These are phyloP conservation scores for Stephania japonica DNA, from an alignment of 164 flowering plant genomes.

Conservation along the genomic window DNA sequence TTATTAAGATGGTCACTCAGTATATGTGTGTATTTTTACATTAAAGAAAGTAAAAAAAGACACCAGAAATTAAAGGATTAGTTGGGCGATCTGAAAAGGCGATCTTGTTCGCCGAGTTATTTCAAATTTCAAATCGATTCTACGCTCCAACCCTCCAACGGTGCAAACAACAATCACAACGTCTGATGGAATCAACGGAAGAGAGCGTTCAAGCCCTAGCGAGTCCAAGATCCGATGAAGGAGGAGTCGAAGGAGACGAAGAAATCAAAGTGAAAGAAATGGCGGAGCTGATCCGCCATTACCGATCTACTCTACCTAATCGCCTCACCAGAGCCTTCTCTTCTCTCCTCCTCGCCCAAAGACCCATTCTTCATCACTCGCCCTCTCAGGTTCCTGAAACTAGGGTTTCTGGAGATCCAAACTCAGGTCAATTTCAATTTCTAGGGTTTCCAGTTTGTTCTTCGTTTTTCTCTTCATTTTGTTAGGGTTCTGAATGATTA, in stretches of 20 bases:
- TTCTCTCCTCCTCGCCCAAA: conserved; percentile 33
- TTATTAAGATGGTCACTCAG: no score
- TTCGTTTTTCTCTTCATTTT: background rate
- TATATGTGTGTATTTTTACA: no score
- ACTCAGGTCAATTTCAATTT: conserved; percentile 23
- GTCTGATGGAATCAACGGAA: background rate
- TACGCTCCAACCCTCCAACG: background rate
- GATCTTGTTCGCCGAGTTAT: background rate
- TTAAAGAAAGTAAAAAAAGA: no score
- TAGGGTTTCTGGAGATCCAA: conserved; percentile 19
- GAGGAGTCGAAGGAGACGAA: conserved; percentile 4
- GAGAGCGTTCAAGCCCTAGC: background rate
- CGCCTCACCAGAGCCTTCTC: conserved; percentile 33
- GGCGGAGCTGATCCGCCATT: conserved; percentile 39
- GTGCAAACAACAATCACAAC: background rate
- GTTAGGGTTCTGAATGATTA: background rate
- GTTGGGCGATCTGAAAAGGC: background rate
- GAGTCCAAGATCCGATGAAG: conserved; percentile 4
- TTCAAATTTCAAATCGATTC: background rate
- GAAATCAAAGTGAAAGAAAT: conserved; percentile 38
- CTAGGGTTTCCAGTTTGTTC: conserved; percentile 5
- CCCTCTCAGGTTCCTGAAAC: conserved; percentile 8
- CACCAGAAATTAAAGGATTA: no score
- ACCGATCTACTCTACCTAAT: conserved; percentile 40
- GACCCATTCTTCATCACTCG: conserved; percentile 25